Evolutionary conservation across 2,329 filamentous ascomycete species (phyloP), one percentile per base, ranked within the genome.

Genomic region (Aureobasidium musti): DNA sequence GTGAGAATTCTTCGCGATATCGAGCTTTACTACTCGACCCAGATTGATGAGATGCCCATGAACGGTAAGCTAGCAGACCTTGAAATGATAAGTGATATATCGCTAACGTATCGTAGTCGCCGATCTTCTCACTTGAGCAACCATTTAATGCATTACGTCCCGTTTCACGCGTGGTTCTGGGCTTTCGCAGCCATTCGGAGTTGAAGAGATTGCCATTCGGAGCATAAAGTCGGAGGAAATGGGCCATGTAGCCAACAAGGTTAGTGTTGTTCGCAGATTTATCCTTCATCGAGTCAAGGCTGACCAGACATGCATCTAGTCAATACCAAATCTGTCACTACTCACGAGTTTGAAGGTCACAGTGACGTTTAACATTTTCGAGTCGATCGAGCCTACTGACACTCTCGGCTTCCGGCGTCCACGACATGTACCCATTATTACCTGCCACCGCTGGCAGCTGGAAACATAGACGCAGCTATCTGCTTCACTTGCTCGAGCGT

Each of bases 31-130:
- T 96, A 96, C 81, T 96, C 91, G 19, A 97, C 93, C 54, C 93
- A 97, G 82, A 97, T 97, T 72, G 93, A 97, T 74, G 93, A 97
- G 83, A 97, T 97, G 93, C 93, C 93, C 21, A 97, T 97, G 93
- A 97, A 97, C 76, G 76, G 61, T 65, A 56, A 56, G 61, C 17
- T 30, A 21, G 7, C 21, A 33, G 1, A 39, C 2, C 10, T 3
- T 6, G 17, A 4, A 2, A 5, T 23, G 35, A n/a, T 35, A 23
- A 1, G 26, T 17, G 13, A 23, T 37, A 2, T 21, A 35, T 33
- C 23, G 19, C 61, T 65, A 50, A 65, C 39, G 11, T 37, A 2
- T 21, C 2, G 13, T 21, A 65, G 61, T 78, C 28, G 76, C 77
- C 23, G 77, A 78, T 70, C 68, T 78, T 56, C 72, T 78, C n/a